Conservation (phyloP, 441 rosid genomes). For the Croton laevigatus region DNA sequence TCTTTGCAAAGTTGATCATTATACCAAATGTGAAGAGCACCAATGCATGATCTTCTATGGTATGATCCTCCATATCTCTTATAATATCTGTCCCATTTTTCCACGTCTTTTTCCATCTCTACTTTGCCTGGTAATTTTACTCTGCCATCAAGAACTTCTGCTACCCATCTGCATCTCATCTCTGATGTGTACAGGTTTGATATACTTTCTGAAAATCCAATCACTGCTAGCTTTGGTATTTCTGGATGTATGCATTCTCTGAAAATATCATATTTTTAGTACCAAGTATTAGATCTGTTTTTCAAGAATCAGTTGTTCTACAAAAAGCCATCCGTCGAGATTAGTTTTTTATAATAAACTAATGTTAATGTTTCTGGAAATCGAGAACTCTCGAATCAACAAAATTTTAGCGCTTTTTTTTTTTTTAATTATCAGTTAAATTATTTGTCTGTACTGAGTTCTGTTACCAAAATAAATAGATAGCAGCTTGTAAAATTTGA, state of each 20-base stretch:
- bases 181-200: constrained; percentile 33
- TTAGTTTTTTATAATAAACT: too few species aligned
- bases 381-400: too few species aligned
- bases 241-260: constrained; percentile 39
- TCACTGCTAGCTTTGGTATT: constrained; percentile 41
- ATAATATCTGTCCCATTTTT: constrained; percentile 11
- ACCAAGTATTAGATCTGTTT: too few species aligned
- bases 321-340: too few species aligned
- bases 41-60: constrained; percentile 31
- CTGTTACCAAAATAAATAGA: too few species aligned
- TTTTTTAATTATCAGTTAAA: too few species aligned
- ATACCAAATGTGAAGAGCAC: constrained; percentile 34
- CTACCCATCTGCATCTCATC: constrained; percentile 36
- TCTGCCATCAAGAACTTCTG: constrained; percentile 32
- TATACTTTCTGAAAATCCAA: constrained; percentile 35
- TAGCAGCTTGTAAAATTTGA: too few species aligned
- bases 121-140: neutral
- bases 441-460: too few species aligned
- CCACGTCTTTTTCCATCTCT: constrained; percentile 14
- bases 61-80: constrained; percentile 25
- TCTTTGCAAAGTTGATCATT: constrained; percentile 53
- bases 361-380: too few species aligned
- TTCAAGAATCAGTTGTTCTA: too few species aligned
- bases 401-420: too few species aligned
- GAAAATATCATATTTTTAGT: neutral